phyloP scores from a whole-genome alignment of 371 early-diverging fungal species.

The Chytridium lagenaria region DNA sequence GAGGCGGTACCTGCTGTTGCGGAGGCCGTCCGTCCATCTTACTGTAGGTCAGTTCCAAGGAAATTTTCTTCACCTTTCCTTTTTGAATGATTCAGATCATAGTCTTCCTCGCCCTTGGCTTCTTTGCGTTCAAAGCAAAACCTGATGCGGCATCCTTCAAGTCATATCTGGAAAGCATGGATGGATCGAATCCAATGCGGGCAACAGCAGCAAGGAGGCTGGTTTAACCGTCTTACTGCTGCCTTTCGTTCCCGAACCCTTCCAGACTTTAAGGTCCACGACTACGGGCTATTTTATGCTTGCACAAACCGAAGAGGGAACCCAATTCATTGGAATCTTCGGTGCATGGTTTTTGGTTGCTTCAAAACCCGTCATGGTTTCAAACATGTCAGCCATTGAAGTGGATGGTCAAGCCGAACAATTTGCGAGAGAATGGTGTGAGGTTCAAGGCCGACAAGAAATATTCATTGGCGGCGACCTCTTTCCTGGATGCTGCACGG shows the following conservation, averaged over 20 bases:
- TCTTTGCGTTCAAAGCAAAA: background rate
- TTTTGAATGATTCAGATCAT: background rate
- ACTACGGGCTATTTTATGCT: background rate
- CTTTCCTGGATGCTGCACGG: conserved; percentile 5
- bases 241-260: background rate
- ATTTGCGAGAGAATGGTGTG: conserved; percentile 3
- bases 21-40: conserved; percentile 9
- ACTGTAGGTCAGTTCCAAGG: background rate
- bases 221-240: background rate
- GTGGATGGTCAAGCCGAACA: conserved; percentile 7
- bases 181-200: background rate
- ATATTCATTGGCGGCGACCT: background rate
- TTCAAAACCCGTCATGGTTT: background rate
- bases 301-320: conserved; percentile 7
- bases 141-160: conserved; percentile 5
- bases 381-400: background rate
- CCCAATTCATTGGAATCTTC: conserved; percentile 13
- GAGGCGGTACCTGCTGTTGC: conserved; percentile 2
- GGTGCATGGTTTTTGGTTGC: background rate
- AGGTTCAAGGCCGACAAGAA: background rate
- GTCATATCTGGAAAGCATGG: background rate
- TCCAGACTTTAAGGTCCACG: conserved; percentile 10
- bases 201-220: conserved; percentile 9
- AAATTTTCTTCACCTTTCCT: background rate
- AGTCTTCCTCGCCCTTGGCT: background rate